phyloP scores from a whole-genome alignment of 2,329 filamentous ascomycete species.

The Cercospora sojina region DNA sequence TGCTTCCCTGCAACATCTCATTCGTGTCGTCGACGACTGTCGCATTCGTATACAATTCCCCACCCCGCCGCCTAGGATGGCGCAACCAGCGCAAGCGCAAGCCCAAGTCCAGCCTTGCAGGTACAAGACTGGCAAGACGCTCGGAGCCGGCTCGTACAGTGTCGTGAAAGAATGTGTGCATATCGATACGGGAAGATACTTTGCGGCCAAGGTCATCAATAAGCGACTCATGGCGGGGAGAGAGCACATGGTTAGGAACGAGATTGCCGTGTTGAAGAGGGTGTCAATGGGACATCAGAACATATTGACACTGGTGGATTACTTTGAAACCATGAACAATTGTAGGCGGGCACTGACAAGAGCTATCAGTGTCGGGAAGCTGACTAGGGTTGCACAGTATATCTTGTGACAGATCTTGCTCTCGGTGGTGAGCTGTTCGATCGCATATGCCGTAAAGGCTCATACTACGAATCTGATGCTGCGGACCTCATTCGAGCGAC shows the following conservation, averaged over 20 bases:
- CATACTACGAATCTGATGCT: conserved; percentile 96
- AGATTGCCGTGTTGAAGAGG: conserved; percentile 94
- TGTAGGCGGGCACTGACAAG: conserved; percentile 45
- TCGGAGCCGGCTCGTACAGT: conserved; percentile 94
- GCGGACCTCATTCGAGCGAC: conserved; percentile 93
- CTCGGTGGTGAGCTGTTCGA: conserved; percentile 97
- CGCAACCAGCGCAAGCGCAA: conserved; percentile 32
- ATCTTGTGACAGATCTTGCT: conserved; percentile 94
- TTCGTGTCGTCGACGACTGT: neutral
- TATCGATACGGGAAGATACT: conserved; percentile 95
- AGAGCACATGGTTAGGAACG: conserved; percentile 98
- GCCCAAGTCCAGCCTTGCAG: conserved; percentile 84
- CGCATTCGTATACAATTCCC: neutral
- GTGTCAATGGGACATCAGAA: conserved; percentile 99
- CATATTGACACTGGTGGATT: conserved; percentile 95
- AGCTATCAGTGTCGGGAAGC: neutral
- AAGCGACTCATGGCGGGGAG: conserved; percentile 95
- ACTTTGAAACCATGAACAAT: conserved; percentile 99
- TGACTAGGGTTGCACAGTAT: conserved; percentile 55
- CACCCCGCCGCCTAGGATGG: conserved; percentile 21
- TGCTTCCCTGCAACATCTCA: neutral
- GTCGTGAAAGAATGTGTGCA: conserved; percentile 99
- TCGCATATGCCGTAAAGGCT: conserved; percentile 96
- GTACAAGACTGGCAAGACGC: conserved; percentile 97
- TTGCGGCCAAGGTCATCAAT: conserved; percentile 99